Conservation (phyloP, 768 basidiomycete species). For the Calocybe cyanea region DNA sequence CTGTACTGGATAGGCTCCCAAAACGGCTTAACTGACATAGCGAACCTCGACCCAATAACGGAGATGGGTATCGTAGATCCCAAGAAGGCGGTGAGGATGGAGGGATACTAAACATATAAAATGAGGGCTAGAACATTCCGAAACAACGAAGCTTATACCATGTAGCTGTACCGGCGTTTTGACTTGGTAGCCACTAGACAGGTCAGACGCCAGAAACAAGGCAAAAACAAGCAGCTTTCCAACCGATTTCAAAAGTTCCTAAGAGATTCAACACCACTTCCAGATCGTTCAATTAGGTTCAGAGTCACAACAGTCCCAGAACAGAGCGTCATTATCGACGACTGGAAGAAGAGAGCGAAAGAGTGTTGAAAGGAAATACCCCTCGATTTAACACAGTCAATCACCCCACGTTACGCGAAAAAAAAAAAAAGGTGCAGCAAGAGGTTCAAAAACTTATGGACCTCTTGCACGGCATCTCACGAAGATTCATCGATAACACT, state of each 20-base stretch:
- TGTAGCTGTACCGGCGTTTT: constrained; percentile 64
- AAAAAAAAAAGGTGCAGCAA: too few species aligned
- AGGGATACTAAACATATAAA: constrained; percentile 47
- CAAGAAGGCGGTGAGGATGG: constrained; percentile 64
- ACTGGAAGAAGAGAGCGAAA: too few species aligned
- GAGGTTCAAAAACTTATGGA: too few species aligned
- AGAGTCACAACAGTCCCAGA: too few species aligned
- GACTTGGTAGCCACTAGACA: constrained; percentile 76
- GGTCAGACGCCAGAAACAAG: background rate
- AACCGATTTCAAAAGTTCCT: constrained; percentile 76
- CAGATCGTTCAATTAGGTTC: too few species aligned
- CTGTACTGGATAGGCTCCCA: constrained; percentile 85
- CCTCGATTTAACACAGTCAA: too few species aligned
- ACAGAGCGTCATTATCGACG: too few species aligned
- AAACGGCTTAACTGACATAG: constrained; percentile 75
- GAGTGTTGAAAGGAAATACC: too few species aligned
- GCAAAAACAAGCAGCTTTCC: constrained; percentile 17
- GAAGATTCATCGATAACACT: too few species aligned
- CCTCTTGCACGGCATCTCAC: too few species aligned
- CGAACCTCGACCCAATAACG: constrained; percentile 68
- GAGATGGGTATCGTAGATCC: constrained; percentile 79
- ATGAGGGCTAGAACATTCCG: background rate
- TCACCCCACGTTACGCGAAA: too few species aligned
- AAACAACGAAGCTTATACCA: constrained; percentile 40
- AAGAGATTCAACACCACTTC: constrained; percentile 68